Evolutionary conservation across 2,329 filamentous ascomycete genomes (phyloP).

Genomic region (Fusarium tuaranense): DNA sequence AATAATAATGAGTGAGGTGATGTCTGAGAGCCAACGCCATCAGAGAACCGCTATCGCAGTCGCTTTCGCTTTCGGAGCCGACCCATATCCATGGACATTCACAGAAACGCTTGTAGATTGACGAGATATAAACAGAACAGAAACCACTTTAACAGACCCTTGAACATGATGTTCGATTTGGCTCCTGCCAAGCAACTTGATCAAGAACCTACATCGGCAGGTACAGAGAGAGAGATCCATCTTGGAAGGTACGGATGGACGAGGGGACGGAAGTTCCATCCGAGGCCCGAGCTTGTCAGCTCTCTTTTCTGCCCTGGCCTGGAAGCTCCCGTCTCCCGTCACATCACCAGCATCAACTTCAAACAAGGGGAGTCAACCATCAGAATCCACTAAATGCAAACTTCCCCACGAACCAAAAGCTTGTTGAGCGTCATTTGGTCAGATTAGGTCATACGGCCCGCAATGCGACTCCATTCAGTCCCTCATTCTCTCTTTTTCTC

Average conservation of each 20-base stretch:
- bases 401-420: conserved; percentile 40
- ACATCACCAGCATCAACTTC: conserved; percentile 6
- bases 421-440: conserved; percentile 33
- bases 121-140: not conserved
- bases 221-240: not conserved
- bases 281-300: not conserved
- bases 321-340: not conserved
- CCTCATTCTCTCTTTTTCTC: conserved; percentile 17
- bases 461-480: conserved; percentile 26
- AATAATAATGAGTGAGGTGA: conserved; percentile 2
- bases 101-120: not conserved
- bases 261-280: not conserved
- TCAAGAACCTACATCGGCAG: not conserved
- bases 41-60: not conserved
- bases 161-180: not conserved
- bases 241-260: not conserved
- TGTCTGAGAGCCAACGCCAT: not conserved
- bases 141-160: not conserved
- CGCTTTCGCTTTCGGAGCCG: not conserved
- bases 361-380: conserved; percentile 17
- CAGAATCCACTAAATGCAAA: conserved; percentile 28
- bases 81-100: not conserved
- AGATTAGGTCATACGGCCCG: conserved; percentile 29
- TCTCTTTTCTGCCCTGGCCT: not conserved
- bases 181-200: not conserved